phyloP scores from a whole-genome alignment of 1,284 basidiomycete genomes.

The Apiotrichum montevideense region DNA sequence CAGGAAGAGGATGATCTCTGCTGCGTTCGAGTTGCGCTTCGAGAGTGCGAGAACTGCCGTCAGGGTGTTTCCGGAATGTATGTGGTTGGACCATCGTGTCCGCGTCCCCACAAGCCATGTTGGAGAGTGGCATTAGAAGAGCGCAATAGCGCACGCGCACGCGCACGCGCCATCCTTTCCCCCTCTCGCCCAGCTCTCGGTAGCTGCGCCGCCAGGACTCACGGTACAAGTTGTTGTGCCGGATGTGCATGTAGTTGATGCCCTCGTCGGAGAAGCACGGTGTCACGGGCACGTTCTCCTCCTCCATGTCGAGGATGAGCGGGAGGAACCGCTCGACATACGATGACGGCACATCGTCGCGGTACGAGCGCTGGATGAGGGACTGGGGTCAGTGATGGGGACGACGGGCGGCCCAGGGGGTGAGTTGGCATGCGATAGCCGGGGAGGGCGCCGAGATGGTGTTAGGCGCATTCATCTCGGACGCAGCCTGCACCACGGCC shows the following conservation, averaged over 20 bases:
- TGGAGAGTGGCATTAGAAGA: too few species aligned
- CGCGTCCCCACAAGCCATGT: too few species aligned
- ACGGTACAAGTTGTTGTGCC: constrained; percentile 97
- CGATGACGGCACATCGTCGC: constrained; percentile 86
- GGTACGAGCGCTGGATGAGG: constrained; percentile 93
- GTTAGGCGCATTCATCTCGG: too few species aligned
- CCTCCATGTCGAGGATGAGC: constrained; percentile 90
- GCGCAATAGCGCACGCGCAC: too few species aligned
- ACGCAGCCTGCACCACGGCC: too few species aligned
- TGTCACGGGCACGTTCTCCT: constrained; percentile 88
- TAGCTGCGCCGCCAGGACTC: constrained; percentile 44
- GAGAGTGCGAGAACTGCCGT: constrained; percentile 82
- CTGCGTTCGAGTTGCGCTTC: constrained; percentile 91
- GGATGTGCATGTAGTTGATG: constrained; percentile 97
- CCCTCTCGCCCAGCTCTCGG: too few species aligned
- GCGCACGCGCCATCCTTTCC: too few species aligned
- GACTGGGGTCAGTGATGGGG: constrained; percentile 53
- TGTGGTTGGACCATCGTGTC: too few species aligned
- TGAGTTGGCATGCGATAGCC: background rate
- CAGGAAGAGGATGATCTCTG: constrained; percentile 93
- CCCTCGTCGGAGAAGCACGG: constrained; percentile 93
- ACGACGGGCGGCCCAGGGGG: too few species aligned
- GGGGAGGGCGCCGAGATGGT: background rate
- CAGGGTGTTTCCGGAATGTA: background rate
- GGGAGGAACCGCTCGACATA: constrained; percentile 93